Conservation (phyloP, 129 eudicot species). For the Solidago caesia region DNA sequence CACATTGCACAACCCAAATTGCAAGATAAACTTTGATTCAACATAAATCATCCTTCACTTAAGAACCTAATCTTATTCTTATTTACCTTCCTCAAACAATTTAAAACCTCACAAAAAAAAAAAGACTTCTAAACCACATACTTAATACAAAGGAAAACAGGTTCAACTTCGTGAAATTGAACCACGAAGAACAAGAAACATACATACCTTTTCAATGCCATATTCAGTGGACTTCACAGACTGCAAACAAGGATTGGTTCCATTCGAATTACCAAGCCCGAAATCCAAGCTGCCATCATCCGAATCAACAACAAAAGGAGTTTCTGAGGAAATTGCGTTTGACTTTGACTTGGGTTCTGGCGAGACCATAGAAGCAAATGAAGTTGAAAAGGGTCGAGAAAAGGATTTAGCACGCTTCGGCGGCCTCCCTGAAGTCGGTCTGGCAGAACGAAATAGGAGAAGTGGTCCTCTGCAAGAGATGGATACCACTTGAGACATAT, state of each 20-base stretch:
- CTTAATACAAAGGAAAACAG: not conserved
- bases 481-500: not conserved
- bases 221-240: conserved; percentile 59
- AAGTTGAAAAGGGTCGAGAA: not conserved
- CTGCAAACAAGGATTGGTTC: conserved; percentile 40
- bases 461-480: conserved; percentile 10
- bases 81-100: not conserved
- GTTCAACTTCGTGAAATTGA: not conserved
- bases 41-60: not conserved
- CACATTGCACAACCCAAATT: not conserved
- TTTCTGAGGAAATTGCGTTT: not conserved
- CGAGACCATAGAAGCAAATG: conserved; percentile 5
- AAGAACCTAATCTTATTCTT: not conserved
- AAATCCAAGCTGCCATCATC: conserved; percentile 36
- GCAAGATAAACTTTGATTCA: not conserved
- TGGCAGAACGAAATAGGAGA: not conserved
- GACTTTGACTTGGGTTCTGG: conserved; percentile 14
- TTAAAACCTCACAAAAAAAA: not conserved
- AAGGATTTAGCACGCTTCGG: not conserved
- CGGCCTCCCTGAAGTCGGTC: not conserved
- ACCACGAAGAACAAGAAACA: not conserved
- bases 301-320: conserved; percentile 28
- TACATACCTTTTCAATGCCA: conserved; percentile 62
- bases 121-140: not conserved
- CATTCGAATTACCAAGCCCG: conserved; percentile 49